Conservation (phyloP, 139 green algal species). For the Tetraselmis striata region DNA sequence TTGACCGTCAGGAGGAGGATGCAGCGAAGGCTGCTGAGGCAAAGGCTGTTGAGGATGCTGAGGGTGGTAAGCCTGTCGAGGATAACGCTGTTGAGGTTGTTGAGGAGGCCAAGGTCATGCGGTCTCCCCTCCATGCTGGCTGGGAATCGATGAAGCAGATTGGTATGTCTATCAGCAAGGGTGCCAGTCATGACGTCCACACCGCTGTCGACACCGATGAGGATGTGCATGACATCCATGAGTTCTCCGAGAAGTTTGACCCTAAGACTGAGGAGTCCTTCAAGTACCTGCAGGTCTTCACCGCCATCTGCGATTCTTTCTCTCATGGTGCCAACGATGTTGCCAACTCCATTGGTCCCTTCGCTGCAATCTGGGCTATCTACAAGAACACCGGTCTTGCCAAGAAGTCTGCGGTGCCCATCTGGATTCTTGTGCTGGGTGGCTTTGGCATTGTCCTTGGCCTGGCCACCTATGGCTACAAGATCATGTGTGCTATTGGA, state of each 20-base stretch:
- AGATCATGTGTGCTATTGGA: too few relatives aligned
- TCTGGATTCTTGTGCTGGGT: slow-evolving; percentile 70
- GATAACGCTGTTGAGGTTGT: not conserved
- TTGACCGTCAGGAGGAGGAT: not conserved
- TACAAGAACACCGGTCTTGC: not conserved
- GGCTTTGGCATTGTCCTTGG: slow-evolving; percentile 70
- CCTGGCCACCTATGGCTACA: too few relatives aligned
- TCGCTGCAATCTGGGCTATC: slow-evolving; percentile 54
- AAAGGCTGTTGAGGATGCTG: not conserved
- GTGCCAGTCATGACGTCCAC: slow-evolving; percentile 21
- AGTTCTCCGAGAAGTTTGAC: too few relatives aligned
- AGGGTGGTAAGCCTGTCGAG: not conserved
- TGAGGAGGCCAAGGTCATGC: not conserved
- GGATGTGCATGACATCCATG: slow-evolving; percentile 41
- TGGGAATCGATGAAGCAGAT: too few relatives aligned
- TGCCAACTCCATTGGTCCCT: too few relatives aligned
- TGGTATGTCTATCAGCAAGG: not conserved
- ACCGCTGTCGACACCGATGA: slow-evolving; percentile 28
- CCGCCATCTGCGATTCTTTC: too few relatives aligned
- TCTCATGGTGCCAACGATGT: too few relatives aligned
- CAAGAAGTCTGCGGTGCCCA: slow-evolving; percentile 7
- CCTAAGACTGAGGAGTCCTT: too few relatives aligned
- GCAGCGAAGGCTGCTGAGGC: too few relatives aligned
- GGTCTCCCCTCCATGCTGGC: too few relatives aligned
- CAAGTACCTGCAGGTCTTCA: too few relatives aligned